Evolutionary conservation across 257 asterid genomes (phyloP).

Genomic region (Fraxinus quadrangulata): DNA sequence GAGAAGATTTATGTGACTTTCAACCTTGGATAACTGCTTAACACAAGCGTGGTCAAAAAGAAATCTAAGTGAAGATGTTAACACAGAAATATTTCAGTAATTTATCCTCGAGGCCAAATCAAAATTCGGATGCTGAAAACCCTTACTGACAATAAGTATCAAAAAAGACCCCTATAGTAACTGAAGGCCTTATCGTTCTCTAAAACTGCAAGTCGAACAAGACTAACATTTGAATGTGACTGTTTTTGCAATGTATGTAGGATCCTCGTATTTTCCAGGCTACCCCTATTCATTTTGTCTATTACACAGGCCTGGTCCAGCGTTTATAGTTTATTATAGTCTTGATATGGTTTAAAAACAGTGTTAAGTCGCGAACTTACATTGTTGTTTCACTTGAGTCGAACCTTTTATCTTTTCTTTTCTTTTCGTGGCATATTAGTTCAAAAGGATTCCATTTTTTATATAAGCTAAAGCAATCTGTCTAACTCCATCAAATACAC

Average conservation of each 20-base stretch:
- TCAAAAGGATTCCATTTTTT: not conserved
- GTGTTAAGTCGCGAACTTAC: no score
- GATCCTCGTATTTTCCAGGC: not conserved
- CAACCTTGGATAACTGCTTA: not conserved
- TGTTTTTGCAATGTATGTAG: not conserved
- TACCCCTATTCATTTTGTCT: not conserved
- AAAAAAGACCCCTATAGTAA: not conserved
- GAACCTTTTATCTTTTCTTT: not conserved
- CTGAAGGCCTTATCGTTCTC: not conserved
- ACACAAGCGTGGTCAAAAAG: not conserved
- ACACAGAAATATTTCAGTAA: not conserved
- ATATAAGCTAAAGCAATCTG: not conserved
- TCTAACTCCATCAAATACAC: not conserved
- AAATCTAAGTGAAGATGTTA: not conserved
- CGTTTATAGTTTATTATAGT: no score
- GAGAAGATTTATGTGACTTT: not conserved
- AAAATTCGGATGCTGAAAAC: not conserved
- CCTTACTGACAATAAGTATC: no score
- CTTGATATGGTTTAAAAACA: no score
- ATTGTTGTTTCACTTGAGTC: no score
- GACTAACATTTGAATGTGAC: not conserved
- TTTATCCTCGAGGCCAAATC: not conserved
- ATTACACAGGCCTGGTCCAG: no score
- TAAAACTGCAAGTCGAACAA: not conserved
- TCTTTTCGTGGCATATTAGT: no score